These are phyloP conservation scores for Blastocystis sp. DNA, from an alignment of 352 stramenopile genomes.

Conservation along the genomic window DNA sequence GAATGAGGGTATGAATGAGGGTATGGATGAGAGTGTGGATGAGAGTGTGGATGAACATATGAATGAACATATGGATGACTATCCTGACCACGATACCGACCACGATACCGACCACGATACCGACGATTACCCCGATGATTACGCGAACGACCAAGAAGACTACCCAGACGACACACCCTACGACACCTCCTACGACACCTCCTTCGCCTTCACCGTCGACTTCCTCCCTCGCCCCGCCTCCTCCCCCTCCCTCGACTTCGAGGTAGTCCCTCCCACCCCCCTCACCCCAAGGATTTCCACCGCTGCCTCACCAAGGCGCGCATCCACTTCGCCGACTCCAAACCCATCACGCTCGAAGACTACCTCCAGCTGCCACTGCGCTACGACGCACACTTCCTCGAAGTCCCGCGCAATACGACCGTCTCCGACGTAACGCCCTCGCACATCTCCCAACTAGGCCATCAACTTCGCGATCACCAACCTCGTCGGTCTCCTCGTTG, in stretches of 20 bases:
- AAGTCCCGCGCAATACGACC: not conserved
- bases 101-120: not conserved
- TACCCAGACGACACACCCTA: not conserved
- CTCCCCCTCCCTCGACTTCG: not conserved
- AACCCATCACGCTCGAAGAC: not conserved
- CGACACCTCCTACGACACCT: too few species aligned
- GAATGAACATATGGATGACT: slow-evolving; percentile 19
- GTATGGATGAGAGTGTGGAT: not conserved
- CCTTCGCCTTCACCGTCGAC: not conserved
- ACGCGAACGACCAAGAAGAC: not conserved
- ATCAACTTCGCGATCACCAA: slow-evolving; percentile 33
- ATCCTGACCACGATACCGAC: not conserved
- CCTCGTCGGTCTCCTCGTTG: not conserved
- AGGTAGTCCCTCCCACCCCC: not conserved
- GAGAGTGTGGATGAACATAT: not conserved
- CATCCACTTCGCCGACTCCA: not conserved
- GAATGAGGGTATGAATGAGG: not conserved
- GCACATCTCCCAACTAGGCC: not conserved
- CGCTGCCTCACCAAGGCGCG: not conserved
- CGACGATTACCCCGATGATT: slow-evolving; percentile 5
- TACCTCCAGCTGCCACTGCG: not conserved
- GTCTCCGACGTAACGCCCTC: not conserved
- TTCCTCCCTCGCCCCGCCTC: not conserved
- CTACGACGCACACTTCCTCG: not conserved
- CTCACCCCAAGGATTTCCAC: not conserved